Evolutionary conservation across 1,284 basidiomycete genomes (phyloP), one percentile per base, ranked within the genome.

Genomic region (Heterobasidion occidentale): DNA sequence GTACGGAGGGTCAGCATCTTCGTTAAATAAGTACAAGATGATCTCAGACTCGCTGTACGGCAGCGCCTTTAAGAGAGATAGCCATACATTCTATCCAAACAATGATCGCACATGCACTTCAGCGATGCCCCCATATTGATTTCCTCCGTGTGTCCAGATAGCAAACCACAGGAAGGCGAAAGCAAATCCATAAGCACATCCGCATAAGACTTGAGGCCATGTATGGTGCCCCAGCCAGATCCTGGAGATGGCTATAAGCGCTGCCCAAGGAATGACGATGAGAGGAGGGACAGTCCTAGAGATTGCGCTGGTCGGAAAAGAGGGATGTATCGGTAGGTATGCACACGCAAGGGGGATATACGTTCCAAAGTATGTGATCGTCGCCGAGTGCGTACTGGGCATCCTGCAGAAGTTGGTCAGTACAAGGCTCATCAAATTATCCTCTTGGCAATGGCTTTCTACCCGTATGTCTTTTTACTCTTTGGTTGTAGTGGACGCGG

Each of bases 381-480:
- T 76, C 3, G 90, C 88, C 4, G 90, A 88, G 68, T 95, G 92
- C 2, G 92, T 94, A 54, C 88, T 91, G 3, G 92, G 92, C 91
- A 94, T 94, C 3, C 90, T 36, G 17, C 34, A n/a, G 35, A 50
- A 20, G 42, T 19, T 50, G 17, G 33, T n/a, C 48, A 27, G 27
- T 27, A 27, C 5, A 5, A 27, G 27, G 27, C 27, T 27, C 1
- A 6, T 27, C 6, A 50, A 8, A 34, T 11, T 8, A n/a, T 8
- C 14, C 27, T 55, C 19, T 42, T 36, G 20, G 50, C 36, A 49
- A 33, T 59, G 65, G 19, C 20, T 33, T 68, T 80, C 48, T 62
- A 88, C 87, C 87, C 88, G 65, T 86, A 89, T 5, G 79, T 74
- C 52, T 73, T 74, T 65, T 84, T 88, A 54, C 71, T 64, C 4